These are phyloP conservation scores for Colletotrichum sp. DNA, from an alignment of 2,329 filamentous ascomycete genomes.

Conservation along the genomic window DNA sequence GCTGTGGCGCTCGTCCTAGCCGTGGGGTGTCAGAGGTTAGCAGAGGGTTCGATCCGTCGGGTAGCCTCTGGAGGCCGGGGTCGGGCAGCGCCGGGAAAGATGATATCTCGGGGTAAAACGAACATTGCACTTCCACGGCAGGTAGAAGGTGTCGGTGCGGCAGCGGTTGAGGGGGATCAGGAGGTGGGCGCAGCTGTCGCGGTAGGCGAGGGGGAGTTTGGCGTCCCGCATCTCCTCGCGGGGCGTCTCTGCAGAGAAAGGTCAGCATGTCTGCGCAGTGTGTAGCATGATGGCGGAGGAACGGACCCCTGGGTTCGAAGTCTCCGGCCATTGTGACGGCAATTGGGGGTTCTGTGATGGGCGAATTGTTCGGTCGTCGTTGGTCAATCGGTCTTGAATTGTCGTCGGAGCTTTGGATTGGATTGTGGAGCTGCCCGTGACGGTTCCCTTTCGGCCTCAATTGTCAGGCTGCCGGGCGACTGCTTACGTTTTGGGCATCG, in stretches of 20 bases:
- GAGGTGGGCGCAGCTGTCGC: conserved; percentile 94
- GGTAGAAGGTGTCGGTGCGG: conserved; percentile 88
- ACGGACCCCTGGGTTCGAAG: conserved; percentile 19
- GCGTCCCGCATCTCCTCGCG: conserved; percentile 94
- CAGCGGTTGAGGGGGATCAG: conserved; percentile 96
- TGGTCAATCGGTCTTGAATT: conserved; percentile 16
- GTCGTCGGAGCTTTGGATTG: conserved; percentile 23
- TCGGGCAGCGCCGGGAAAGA: neutral
- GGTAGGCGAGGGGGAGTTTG: conserved; percentile 85
- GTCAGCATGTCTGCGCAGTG: neutral
- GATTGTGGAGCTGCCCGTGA: conserved; percentile 14
- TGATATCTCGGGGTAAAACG: conserved; percentile 33
- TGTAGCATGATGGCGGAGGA: neutral
- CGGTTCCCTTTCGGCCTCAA: conserved; percentile 1
- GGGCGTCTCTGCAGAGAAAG: conserved; percentile 56
- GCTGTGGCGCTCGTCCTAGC: conserved; percentile 89
- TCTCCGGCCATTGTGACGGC: conserved; percentile 22
- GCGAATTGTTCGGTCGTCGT: conserved; percentile 10
- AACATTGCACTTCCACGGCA: conserved; percentile 98
- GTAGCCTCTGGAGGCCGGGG: neutral
- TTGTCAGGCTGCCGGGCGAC: neutral
- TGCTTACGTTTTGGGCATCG: neutral
- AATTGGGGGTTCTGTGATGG: conserved; percentile 15
- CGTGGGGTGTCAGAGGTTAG: neutral
- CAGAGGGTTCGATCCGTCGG: neutral